Base-by-base conservation (phyloP, 805 yeast species). In the Candida andamanensis region DNA sequence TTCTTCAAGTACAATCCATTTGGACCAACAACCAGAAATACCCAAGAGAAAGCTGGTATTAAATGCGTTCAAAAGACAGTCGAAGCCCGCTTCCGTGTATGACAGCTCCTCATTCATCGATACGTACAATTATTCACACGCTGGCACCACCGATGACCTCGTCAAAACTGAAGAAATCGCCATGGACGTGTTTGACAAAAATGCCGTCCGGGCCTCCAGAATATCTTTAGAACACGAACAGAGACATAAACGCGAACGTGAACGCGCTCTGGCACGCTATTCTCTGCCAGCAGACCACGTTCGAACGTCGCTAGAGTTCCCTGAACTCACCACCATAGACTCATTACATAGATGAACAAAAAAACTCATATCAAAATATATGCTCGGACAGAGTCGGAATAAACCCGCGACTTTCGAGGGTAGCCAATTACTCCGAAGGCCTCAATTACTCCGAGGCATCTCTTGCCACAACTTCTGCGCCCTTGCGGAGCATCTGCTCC, bases 121-220 rank as follows among this genome's bases (percentile, higher is more conserved):
- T 27, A 44, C 46, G 2, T 51, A 58, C 37, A 46, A 58, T 18
- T 47, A 54, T n/a, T 30, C 48, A 3, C 52, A 45, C 23, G 48
- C 38, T 18, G 35, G 33, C 21, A 52, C 55, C n/a, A 39, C 53
- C 4, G 58, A 48, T 6, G 67, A 67, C 9, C 43, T 55, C 13
- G 45, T 66, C 6, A 57, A 54, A n/a, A 68, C 75, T 0, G 78
- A 72, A 42, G 78, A 72, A 38, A 72, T 73, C 34, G 69, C 70
- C 18, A 49, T 73, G 67, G 68, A 69, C 17, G 64, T 63, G 6
- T 52, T 66, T 29, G 44, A 41, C 16, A 36, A 50, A 9, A 56
- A 55, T 30, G 46, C 41, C 30, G 33, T 39, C 18, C 39, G 37
- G 15, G 56, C 52, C 2, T 34, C 48, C 7, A 38, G 57, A 26